Percentiles rank a stretch among this genome's conserved stretches.
Evolutionary conservation across 352 stramenopile genomes (phyloP).

Genomic region (Halophytophthora batemanensis): DNA sequence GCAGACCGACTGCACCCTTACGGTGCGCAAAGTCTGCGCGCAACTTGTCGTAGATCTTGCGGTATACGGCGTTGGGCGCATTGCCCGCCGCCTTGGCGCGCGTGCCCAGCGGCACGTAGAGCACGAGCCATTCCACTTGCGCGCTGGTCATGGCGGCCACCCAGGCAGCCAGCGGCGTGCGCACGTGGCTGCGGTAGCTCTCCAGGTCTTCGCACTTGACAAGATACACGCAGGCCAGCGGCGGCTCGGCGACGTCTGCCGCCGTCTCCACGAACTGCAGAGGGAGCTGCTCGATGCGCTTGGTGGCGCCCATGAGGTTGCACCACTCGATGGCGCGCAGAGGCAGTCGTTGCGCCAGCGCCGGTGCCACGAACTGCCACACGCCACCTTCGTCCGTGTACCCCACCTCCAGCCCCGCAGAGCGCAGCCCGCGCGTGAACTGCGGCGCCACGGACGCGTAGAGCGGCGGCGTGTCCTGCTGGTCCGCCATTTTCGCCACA

Average conservation of each 20-base stretch:
- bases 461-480: conserved; percentile 12
- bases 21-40: conserved; percentile 57
- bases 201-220: conserved; percentile 86
- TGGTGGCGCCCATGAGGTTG: conserved; percentile 74
- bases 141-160: conserved; percentile 68
- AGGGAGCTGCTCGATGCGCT: conserved; percentile 60
- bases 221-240: conserved; percentile 69
- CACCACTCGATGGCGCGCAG: conserved; percentile 78
- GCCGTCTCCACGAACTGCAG: conserved; percentile 47
- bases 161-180: conserved; percentile 50
- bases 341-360: conserved; percentile 57
- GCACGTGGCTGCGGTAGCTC: conserved; percentile 53
- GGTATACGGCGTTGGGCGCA: conserved; percentile 51
- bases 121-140: conserved; percentile 71
- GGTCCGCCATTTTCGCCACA: neutral
- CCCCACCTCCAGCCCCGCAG: conserved; percentile 61
- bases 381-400: conserved; percentile 71
- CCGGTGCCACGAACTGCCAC: conserved; percentile 78
- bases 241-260: conserved; percentile 19
- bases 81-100: conserved; percentile 48
- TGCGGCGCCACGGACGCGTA: conserved; percentile 67
- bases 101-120: conserved; percentile 85
- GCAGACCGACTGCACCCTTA: conserved; percentile 18
- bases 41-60: conserved; percentile 78
- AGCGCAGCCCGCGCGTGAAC: conserved; percentile 67